phyloP scores from a whole-genome alignment of 2,329 filamentous ascomycete genomes.

The Paraphoma sp. region DNA sequence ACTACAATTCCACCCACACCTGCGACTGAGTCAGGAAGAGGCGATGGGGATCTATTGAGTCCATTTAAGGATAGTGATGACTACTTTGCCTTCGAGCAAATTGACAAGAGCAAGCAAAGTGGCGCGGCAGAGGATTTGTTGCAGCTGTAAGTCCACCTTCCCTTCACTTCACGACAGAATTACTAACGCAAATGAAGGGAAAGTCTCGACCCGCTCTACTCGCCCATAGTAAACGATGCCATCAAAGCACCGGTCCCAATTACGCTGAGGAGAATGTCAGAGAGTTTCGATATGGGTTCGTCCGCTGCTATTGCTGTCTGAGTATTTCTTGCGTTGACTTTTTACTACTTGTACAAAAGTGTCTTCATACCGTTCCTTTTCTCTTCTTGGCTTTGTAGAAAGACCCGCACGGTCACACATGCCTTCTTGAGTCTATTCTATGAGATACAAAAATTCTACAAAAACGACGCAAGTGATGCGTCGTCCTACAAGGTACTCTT shows the following conservation, averaged over 20 bases:
- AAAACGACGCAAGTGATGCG: too few species aligned
- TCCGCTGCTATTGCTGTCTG: constrained; percentile 14
- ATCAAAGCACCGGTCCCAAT: constrained; percentile 25
- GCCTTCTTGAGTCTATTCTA: too few species aligned
- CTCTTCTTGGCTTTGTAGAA: background rate
- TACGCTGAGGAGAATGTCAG: constrained; percentile 28
- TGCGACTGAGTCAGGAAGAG: constrained; percentile 20
- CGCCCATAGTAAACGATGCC: constrained; percentile 20
- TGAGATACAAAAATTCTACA: too few species aligned
- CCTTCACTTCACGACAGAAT: background rate
- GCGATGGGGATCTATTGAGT: constrained; percentile 24
- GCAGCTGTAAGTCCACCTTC: constrained; percentile 30
- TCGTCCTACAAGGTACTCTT: too few species aligned
- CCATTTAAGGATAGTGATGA: constrained; percentile 47
- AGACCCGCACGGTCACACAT: too few species aligned
- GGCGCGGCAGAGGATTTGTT: constrained; percentile 24
- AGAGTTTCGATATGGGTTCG: constrained; percentile 26
- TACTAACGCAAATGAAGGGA: constrained; percentile 25
- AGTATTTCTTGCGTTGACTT: background rate
- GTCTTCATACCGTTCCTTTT: background rate
- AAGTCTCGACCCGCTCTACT: constrained; percentile 38
- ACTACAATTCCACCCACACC: constrained; percentile 52
- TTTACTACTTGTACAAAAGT: background rate
- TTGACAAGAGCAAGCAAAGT: constrained; percentile 15
- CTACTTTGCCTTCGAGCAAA: constrained; percentile 36